Percentiles rank a stretch among this genome's conserved stretches.
Conservation (phyloP, 2,329 filamentous ascomycete species). For the Trichoderma lentiforme region DNA sequence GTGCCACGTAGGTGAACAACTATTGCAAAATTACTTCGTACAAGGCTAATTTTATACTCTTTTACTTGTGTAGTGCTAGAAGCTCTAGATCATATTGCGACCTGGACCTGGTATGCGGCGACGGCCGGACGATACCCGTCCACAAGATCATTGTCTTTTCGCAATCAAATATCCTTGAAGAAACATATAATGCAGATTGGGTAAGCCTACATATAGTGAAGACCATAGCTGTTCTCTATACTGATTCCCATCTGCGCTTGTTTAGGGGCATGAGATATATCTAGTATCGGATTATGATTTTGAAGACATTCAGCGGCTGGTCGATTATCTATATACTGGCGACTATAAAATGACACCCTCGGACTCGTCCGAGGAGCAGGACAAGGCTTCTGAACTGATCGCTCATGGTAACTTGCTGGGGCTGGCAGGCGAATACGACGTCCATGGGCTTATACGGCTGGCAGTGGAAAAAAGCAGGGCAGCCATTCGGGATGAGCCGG, state of each 20-base stretch:
- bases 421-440: background rate
- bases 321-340: background rate
- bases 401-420: background rate
- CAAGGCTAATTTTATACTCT: rapidly evolving
- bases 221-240: background rate
- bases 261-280: background rate
- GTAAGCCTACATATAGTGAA: background rate
- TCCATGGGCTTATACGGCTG: background rate
- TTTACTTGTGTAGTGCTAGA: background rate
- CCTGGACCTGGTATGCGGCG: background rate
- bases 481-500: background rate
- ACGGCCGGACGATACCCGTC: background rate
- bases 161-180: background rate
- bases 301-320: background rate
- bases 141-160: background rate
- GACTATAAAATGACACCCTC: background rate
- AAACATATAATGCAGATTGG: background rate
- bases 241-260: background rate
- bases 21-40: background rate
- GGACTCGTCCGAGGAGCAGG: background rate
- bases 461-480: background rate
- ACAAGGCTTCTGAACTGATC: background rate
- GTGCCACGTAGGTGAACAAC: background rate
- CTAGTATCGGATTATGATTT: background rate
- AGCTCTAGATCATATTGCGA: background rate